These are phyloP conservation scores for Vigna reflexopilosa DNA, from an alignment of 306 rosid genomes.

Conservation along the genomic window DNA sequence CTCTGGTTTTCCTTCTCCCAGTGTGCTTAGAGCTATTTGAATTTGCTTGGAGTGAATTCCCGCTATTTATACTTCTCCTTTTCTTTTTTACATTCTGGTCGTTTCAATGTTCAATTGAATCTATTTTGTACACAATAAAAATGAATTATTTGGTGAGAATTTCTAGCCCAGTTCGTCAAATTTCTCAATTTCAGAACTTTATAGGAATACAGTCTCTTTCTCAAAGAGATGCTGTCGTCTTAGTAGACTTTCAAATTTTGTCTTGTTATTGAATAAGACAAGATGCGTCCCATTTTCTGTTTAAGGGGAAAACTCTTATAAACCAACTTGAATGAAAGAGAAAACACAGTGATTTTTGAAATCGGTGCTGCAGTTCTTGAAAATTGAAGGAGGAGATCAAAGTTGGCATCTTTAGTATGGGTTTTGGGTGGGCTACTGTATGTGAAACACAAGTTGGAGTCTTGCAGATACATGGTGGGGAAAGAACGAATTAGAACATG, in stretches of 20 bases:
- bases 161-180: background rate
- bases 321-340: no score
- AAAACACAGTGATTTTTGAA: no score
- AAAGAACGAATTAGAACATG: background rate
- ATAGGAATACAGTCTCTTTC: conserved; percentile 1
- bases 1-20: background rate
- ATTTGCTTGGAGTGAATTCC: conserved; percentile 47
- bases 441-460: background rate
- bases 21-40: conserved; percentile 32
- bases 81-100: background rate
- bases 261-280: background rate
- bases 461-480: background rate
- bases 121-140: conserved; percentile 31
- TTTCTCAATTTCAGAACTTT: conserved; percentile 11
- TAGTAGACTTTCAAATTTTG: background rate
- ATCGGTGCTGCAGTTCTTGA: no score
- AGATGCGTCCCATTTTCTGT: background rate
- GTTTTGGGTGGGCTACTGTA: background rate
- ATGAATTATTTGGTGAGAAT: conserved; percentile 7
- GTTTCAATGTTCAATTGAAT: conserved; percentile 41
- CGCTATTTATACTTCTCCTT: background rate
- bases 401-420: background rate
- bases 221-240: conserved; percentile 15
- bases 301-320: no score
- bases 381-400: no score